Evolutionary conservation across 2,329 filamentous ascomycete species (phyloP).

Genomic region (Macrophomina phaseolina): DNA sequence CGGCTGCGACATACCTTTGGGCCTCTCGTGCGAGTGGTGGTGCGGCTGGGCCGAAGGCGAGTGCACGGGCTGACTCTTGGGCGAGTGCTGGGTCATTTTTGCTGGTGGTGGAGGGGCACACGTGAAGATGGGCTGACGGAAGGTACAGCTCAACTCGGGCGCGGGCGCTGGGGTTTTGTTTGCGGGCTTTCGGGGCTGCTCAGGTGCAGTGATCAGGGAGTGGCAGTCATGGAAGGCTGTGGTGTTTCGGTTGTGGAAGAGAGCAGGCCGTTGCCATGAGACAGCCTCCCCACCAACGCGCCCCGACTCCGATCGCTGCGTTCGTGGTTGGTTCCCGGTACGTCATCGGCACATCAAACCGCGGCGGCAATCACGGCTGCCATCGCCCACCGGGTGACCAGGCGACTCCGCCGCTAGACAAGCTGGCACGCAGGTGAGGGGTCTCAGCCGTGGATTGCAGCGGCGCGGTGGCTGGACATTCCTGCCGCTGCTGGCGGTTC

Average conservation of each 20-base stretch:
- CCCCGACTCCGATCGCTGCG: slow-evolving; percentile 20
- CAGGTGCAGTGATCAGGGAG: slow-evolving; percentile 4
- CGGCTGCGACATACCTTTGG: slow-evolving; percentile 45
- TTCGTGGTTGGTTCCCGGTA: slow-evolving; percentile 15
- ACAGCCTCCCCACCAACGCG: slow-evolving; percentile 23
- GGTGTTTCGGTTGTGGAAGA: slow-evolving; percentile 21
- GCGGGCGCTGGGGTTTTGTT: neutral
- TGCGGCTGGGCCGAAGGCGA: slow-evolving; percentile 39
- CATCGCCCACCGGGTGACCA: slow-evolving; percentile 13
- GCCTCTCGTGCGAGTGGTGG: slow-evolving; percentile 43
- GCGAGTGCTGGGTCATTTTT: slow-evolving; percentile 44
- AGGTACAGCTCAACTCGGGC: neutral
- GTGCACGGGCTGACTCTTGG: slow-evolving; percentile 39
- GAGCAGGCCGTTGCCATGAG: slow-evolving; percentile 26
- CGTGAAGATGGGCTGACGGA: slow-evolving; percentile 2
- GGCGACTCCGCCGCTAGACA: neutral
- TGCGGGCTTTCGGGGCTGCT: neutral
- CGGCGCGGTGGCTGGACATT: slow-evolving; percentile 11
- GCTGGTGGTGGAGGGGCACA: slow-evolving; percentile 15
- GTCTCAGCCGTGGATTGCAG: neutral
- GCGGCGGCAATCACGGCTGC: slow-evolving; percentile 27
- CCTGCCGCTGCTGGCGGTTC: neutral
- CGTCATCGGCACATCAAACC: slow-evolving; percentile 9
- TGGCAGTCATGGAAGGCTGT: slow-evolving; percentile 17
- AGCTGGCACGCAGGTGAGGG: slow-evolving; percentile 1